Evolutionary conservation across 2,329 filamentous ascomycete species (phyloP).

Genomic region (Xenoacremonium recifei): DNA sequence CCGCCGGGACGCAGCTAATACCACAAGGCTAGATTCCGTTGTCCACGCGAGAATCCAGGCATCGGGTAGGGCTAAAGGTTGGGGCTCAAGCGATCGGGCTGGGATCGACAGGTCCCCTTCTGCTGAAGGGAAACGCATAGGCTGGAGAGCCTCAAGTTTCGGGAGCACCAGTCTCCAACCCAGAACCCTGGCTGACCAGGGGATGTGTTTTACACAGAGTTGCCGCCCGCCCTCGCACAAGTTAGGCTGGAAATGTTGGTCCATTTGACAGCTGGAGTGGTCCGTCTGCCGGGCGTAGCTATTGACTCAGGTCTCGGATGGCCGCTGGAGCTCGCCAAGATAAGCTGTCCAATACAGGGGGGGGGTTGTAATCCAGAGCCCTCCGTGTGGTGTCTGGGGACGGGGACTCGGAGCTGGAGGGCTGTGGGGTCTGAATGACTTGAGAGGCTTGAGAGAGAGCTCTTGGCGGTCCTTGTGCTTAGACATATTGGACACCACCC

Average conservation of each 20-base stretch:
- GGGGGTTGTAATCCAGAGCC: not conserved
- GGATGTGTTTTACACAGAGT: too few species aligned
- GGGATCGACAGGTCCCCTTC: slow-evolving; percentile 17
- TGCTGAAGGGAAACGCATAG: slow-evolving; percentile 15
- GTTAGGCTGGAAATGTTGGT: too few species aligned
- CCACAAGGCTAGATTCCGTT: not conserved
- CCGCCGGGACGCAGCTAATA: not conserved
- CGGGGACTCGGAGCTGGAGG: not conserved
- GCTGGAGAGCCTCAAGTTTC: slow-evolving; percentile 11
- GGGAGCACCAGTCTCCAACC: too few species aligned
- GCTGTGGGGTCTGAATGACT: too few species aligned
- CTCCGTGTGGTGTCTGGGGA: not conserved
- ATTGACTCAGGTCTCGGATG: slow-evolving; percentile 7
- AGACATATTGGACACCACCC: slow-evolving; percentile 1
- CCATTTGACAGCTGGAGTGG: too few species aligned
- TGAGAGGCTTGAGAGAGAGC: too few species aligned
- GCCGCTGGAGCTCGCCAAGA: not conserved
- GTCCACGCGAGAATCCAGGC: not conserved
- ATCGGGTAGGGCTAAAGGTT: not conserved
- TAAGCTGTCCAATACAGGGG: not conserved
- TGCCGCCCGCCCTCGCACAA: too few species aligned
- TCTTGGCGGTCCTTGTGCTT: too few species aligned
- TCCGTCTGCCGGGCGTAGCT: too few species aligned
- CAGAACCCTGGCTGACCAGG: too few species aligned
- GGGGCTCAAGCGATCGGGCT: slow-evolving; percentile 6